Base-by-base conservation (phyloP, 2,329 filamentous ascomycete genomes). In the Aspergillus quadricinctus region DNA sequence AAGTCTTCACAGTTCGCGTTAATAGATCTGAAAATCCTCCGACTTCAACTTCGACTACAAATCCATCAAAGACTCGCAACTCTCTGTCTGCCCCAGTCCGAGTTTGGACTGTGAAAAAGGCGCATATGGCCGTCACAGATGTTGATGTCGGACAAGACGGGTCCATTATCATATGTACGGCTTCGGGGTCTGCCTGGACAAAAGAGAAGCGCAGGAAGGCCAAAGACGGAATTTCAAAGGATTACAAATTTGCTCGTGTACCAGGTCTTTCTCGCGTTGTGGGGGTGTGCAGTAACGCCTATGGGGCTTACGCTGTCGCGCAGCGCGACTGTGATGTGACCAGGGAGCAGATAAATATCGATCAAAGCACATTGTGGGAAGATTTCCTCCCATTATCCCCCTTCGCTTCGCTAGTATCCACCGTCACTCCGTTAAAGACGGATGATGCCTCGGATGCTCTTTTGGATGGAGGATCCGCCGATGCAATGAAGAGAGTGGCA, bases 181-280 rank as follows among this genome's bases (percentile, higher is more conserved):
- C 92, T 57, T 93, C 92, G 45, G 94, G 94, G 2, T 93, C 90
- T 49, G 93, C 97, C 0, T 99, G 93, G 93, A 87, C 87, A 63
- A 88, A 93, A 57, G 86, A 94, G 52, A 91, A 90, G 67, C 84
- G 94, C 58, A 81, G 83, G 27, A 96, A 93, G 61, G 86, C 88
- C 50, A 95, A 96, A 66, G 85, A 86, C 23, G 79, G 81, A 35
- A 89, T 85, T 65, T 83, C 84, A 11, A 96, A 95, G 64, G 92
- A 96, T 68, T 96, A 95, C 78, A 99, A 99, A 70, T 99, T 97
- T 64, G 87, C 93, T 66, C 87, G 94, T 56, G 86, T 99, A 8
- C 88, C 94, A 1, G 92, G 89, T 45, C 83, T 99, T 55, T 96
- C 91, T 1, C 87, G 92, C 37, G 90, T 95, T 14, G 82, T 88